A percentile compares a stretch with the other conserved stretches of the same genome.
Evolutionary conservation across 768 basidiomycete genomes (phyloP).

Genomic region (Phanerodontia chrysosporium): DNA sequence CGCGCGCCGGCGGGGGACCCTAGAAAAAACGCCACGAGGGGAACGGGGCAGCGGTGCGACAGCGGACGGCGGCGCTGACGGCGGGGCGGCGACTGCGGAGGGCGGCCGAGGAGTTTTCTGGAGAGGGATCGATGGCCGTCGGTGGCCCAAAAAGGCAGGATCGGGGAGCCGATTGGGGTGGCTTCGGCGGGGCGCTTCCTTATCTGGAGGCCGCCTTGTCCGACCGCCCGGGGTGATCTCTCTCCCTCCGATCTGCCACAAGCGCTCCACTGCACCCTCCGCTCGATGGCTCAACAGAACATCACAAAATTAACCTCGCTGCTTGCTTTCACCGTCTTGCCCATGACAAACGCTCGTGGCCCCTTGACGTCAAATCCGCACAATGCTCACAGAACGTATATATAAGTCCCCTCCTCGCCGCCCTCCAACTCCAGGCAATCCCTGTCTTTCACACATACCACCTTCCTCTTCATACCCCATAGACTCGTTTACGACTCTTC

Average conservation of each 20-base stretch:
- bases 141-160: conserved; percentile 4
- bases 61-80: not conserved
- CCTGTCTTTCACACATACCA: conserved; percentile 2
- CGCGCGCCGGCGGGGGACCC: not conserved
- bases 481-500: not conserved
- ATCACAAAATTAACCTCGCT: conserved; percentile 3
- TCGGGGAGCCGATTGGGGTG: conserved; percentile 2
- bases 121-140: conserved; percentile 5
- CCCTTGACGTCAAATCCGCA: conserved; percentile 6
- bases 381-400: not conserved
- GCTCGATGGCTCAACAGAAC: not conserved
- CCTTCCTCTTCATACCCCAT: not conserved
- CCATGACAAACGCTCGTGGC: not conserved
- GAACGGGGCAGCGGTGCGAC: not conserved
- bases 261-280: not conserved
- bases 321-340: not conserved
- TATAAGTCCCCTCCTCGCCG: conserved; percentile 1
- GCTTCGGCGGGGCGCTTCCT: conserved; percentile 2
- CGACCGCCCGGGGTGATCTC: not conserved
- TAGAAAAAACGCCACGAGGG: conserved; percentile 6
- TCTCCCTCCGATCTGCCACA: not conserved
- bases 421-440: not conserved
- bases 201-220: conserved; percentile 2
- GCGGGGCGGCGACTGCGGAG: not conserved
- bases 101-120: not conserved